Evolutionary conservation across 352 stramenopile genomes (phyloP).

Genomic region (Pythium sp.): DNA sequence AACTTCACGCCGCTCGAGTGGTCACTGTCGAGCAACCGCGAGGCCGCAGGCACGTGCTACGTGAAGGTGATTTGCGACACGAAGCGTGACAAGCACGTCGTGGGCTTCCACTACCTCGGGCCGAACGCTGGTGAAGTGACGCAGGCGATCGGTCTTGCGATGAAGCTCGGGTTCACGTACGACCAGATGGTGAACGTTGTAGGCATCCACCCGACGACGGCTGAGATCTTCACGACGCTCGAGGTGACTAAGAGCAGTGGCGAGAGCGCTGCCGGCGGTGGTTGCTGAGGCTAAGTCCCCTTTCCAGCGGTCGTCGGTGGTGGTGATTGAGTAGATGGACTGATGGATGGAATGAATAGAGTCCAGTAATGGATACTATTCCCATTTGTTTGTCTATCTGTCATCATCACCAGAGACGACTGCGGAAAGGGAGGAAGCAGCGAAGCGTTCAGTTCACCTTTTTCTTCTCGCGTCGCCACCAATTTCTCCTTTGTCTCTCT

Average conservation of each 20-base stretch:
- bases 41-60: slow-evolving; percentile 84
- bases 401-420: neutral
- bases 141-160: slow-evolving; percentile 91
- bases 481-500: neutral
- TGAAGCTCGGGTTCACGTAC: slow-evolving; percentile 95
- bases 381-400: neutral
- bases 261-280: slow-evolving; percentile 86
- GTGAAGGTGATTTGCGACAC: slow-evolving; percentile 95
- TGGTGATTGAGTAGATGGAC: slow-evolving; percentile 1
- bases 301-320: slow-evolving; percentile 23
- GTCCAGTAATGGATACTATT: neutral
- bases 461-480: neutral
- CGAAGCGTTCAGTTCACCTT: slow-evolving; percentile 17
- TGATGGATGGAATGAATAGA: slow-evolving; percentile 13
- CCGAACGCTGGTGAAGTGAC: slow-evolving; percentile 97
- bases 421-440: slow-evolving; percentile 19
- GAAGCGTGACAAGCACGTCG: slow-evolving; percentile 78
- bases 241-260: slow-evolving; percentile 95
- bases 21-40: slow-evolving; percentile 69
- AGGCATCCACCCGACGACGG: slow-evolving; percentile 96
- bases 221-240: slow-evolving; percentile 94
- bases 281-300: slow-evolving; percentile 93
- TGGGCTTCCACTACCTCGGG: slow-evolving; percentile 98
- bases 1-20: slow-evolving; percentile 97
- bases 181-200: slow-evolving; percentile 91